These are phyloP conservation scores for Colletotrichum musicola DNA, from an alignment of 2,329 filamentous ascomycete species.

Conservation along the genomic window DNA sequence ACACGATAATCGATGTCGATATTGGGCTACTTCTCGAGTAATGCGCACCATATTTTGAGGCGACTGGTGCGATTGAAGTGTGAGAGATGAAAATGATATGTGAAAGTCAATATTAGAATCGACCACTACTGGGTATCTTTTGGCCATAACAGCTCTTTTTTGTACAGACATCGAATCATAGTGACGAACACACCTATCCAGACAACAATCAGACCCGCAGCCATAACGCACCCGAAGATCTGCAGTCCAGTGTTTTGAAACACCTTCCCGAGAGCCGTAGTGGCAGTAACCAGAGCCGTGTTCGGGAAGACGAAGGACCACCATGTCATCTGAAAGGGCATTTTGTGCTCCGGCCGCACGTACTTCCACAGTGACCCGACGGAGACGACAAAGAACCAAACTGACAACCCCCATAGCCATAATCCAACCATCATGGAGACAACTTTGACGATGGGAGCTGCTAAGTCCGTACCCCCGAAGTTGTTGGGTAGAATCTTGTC, in stretches of 20 bases:
- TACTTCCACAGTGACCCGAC: slow-evolving; percentile 82
- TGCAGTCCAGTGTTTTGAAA: slow-evolving; percentile 71
- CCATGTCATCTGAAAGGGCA: slow-evolving; percentile 88
- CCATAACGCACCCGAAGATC: slow-evolving; percentile 77
- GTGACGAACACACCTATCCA: slow-evolving; percentile 77
- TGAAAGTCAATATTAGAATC: neutral
- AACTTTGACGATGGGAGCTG: slow-evolving; percentile 59
- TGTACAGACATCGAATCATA: slow-evolving; percentile 77
- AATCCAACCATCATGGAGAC: slow-evolving; percentile 73
- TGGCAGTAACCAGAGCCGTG: slow-evolving; percentile 80
- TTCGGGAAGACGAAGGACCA: slow-evolving; percentile 88
- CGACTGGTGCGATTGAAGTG: too few species aligned
- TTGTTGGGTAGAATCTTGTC: slow-evolving; percentile 56
- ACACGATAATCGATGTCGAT: too few species aligned
- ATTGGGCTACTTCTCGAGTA: too few species aligned
- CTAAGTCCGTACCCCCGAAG: slow-evolving; percentile 57
- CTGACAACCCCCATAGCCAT: slow-evolving; percentile 85
- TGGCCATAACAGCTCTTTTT: slow-evolving; percentile 81
- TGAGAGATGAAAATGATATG: neutral
- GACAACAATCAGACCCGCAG: slow-evolving; percentile 72
- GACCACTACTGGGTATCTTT: slow-evolving; percentile 60
- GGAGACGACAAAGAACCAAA: slow-evolving; percentile 87
- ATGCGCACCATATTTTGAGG: too few species aligned
- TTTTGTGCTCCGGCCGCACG: slow-evolving; percentile 65
- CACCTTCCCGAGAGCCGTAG: slow-evolving; percentile 75